Evolutionary conservation across 192 early-diverging fungal genomes (phyloP), one percentile per base, ranked within the genome.

Genomic region (Gigaspora rosea): DNA sequence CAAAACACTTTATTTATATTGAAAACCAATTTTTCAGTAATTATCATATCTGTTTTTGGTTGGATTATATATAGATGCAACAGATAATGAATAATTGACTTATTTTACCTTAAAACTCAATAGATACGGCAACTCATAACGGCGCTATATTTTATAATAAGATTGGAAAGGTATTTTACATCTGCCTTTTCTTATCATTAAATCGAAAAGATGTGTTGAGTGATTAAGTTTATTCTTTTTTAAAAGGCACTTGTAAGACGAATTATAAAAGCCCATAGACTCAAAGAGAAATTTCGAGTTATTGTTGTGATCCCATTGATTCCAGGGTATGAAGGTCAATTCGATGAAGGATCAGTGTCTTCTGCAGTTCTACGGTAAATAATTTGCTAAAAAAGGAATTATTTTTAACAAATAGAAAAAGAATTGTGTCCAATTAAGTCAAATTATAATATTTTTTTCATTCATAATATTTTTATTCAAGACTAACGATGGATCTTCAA

Each of bases 21-120:
- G 94, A 96, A 77, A 95, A 96, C 79, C 94, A 96, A 78, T 96
- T 96, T 84, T 96, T 96, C 78, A 91, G 92, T 88, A 83, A 85
- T 79, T 78, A 22, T 67, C 20, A 18, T 8, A 27, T 27, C 27
- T 27, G 27, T 16, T 32, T 15, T 15, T 63, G 3, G 22, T 15
- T 11, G 48, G 48, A 46, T 12, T 18, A 56, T 11, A 13, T 10
- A 46, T 48, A 35, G 33, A 10, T 41, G n/a, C 2, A 7, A 27
- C 7, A 7, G 27, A 27, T 41, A 7, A 41, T 41, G 41, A 41
- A 41, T 41, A 41, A 41, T 41, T 41, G 7, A 41, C 41, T 6
- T 41, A 41, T 41, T 41, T n/a, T 41, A 41, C 7, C 3, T 41
- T 41, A 41, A 41, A 41, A 41, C 7, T 41, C 41, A 41, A 41